Evolutionary conservation across 2,329 filamentous ascomycete species (phyloP), one percentile per base, ranked within the genome.

Genomic region (Mycosphaerella arachidis): DNA sequence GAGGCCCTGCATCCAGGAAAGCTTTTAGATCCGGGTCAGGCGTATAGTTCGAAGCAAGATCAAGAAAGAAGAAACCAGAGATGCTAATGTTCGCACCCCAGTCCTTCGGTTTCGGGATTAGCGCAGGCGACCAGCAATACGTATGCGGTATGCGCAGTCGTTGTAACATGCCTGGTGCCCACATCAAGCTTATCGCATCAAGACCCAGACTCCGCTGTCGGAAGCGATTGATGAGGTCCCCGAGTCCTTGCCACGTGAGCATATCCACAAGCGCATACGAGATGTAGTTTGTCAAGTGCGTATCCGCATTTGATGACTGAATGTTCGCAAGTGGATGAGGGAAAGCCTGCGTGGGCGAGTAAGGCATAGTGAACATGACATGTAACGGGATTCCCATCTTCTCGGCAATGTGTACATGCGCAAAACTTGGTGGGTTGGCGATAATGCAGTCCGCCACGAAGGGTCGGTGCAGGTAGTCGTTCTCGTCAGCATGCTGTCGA

Each of bases 281-380:
- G 58, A 95, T 81, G 70, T 90, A 93, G 67, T 94, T 96, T 0
- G 90, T 88, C 60, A 91, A 82, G n/a, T 84, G 84, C 5, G 85
- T 81, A 67, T 94, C 90, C 1, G 88, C 88, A 66, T 91, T 91
- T 0, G 87, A 85, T 1, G 85, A 86, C 63, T 90, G 84, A 58
- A 96, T 87, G 64, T 94, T 93, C 0, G 91, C 91, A 27, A 96
- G 79, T 0, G 92, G 92, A 68, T 96, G 92, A 0, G 91, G 90
- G 66, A 96, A 96, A 0, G 88, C 84, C 71, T 90, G 86, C 0
- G 92, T 96, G 0, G 91, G 88, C 1, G 90, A 90, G 88, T 91
- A 96, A 0, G 92, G 92, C 91, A 96, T 96, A 1, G 92, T 96
- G 75, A 96, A 96, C 89, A 96, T 95, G 74, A 96, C 85, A 67